Percentiles rank a stretch among this genome's conserved stretches.
These are phyloP conservation scores for Cercophora newfieldiana DNA, from an alignment of 495 filamentous ascomycete genomes.

Conservation along the genomic window DNA sequence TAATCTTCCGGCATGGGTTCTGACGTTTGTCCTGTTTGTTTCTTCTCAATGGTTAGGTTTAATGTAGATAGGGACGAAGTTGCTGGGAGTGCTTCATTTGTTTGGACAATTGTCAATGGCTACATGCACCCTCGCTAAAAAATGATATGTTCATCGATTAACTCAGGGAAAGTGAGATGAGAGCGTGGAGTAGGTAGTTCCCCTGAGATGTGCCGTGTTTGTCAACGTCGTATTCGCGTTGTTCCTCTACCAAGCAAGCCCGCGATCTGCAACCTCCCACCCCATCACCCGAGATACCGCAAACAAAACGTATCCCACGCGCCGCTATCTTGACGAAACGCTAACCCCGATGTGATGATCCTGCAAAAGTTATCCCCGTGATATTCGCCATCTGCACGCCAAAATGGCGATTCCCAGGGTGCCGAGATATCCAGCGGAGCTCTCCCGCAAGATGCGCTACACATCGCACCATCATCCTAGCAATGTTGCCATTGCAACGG, in stretches of 20 bases:
- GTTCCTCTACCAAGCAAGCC: neutral
- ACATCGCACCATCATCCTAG: slow-evolving; percentile 15
- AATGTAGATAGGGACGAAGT: no score
- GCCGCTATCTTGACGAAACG: neutral
- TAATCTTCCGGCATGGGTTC: no score
- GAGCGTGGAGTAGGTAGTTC: no score
- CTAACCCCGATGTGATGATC: neutral
- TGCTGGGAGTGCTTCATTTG: no score
- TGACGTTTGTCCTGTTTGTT: no score
- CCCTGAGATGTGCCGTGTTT: neutral
- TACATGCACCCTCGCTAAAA: no score
- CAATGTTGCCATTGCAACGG: slow-evolving; percentile 13
- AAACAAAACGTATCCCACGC: neutral
- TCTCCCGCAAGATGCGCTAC: neutral
- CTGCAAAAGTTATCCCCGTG: neutral
- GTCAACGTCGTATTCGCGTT: neutral
- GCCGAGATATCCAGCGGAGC: neutral
- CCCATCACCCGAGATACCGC: neutral
- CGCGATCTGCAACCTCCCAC: neutral
- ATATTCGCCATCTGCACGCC: neutral
- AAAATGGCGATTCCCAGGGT: neutral
- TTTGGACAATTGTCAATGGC: no score
- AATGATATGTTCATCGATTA: no score
- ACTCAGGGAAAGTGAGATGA: no score
- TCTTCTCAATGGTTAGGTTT: no score